These are phyloP conservation scores for Podospora appendiculata DNA, from an alignment of 495 filamentous ascomycete species.

Conservation along the genomic window DNA sequence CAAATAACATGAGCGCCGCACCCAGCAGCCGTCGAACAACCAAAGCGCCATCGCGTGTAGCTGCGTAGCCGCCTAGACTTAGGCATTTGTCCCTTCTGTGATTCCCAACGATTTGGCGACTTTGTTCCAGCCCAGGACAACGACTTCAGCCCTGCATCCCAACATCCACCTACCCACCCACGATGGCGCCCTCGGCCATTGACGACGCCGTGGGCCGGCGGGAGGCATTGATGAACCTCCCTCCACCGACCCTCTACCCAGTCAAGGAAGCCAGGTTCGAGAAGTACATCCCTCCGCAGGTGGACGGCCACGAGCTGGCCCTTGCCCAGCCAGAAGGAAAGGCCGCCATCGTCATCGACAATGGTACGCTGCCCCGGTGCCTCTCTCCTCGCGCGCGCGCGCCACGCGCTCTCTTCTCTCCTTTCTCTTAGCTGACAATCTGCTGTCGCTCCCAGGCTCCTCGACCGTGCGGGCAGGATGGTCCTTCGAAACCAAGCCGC, in stretches of 20 bases:
- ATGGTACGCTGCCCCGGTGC: constrained; percentile 52
- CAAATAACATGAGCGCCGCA: constrained; percentile 1
- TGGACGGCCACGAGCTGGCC: constrained; percentile 59
- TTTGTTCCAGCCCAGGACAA: neutral
- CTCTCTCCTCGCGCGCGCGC: constrained; percentile 1
- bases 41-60: neutral
- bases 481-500: constrained; percentile 78
- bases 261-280: constrained; percentile 74
- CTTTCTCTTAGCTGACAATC: too few species aligned
- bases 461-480: constrained; percentile 86
- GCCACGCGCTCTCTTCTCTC: too few species aligned
- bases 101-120: neutral
- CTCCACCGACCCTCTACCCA: constrained; percentile 36
- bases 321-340: constrained; percentile 35
- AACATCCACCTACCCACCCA: neutral
- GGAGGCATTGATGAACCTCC: constrained; percentile 33
- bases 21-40: neutral
- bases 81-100: neutral
- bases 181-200: constrained; percentile 39
- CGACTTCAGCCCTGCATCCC: neutral
- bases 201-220: constrained; percentile 25
- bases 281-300: constrained; percentile 57
- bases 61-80: neutral
- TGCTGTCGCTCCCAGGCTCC: constrained; percentile 51
- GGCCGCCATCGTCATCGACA: constrained; percentile 93